Base-by-base conservation (phyloP, 129 eudicot genomes). In the Flaveria trinervia region DNA sequence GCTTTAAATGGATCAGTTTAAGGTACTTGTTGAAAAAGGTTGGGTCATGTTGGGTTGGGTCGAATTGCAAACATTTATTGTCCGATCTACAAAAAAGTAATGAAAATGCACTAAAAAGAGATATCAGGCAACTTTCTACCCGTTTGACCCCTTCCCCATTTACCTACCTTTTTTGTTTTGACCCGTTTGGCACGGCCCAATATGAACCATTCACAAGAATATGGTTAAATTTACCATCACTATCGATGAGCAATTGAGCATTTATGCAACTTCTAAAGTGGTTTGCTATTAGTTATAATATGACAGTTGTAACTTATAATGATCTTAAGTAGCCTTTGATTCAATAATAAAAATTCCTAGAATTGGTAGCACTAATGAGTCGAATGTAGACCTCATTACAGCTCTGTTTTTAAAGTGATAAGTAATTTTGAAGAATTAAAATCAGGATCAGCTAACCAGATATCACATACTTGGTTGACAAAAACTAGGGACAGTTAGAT, bases 381-480 rank as follows among this genome's bases (percentile, higher is more conserved):
- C n/a, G 48, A 43, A 67, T 41, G 51, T 67, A 57, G 65, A 41
- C 71, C 49, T 65, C 49, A n/a, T 13, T 65, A 17, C 43, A 67
- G 52, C 30, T 61, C n/a, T 61, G 68, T 25, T 33, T 9, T 60
- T 23, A 20, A 30, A 23, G 7, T 55, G 17, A 55, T 55, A 33
- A 33, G 39, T 55, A 20, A 20, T 20, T 11, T 20, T 55, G 23
- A 20, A 55, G 62, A 55, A 55, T 55, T 28, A 55, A 7, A 9
- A 44, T 44, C 12, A 44, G 49, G 13, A 44, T 44, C 13, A 44
- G 62, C 18, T 55, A 55, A 18, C 3, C 12, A 55, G 62, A 55
- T 55, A 55, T 55, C 26, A n/a, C 6, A 23, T 60, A 7, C 13
- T 60, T 60, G 11, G 66, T 22, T 60, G 13, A 1, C 25, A 18